Conservation (phyloP, 306 rosid species). For the Quercus agrifolia region DNA sequence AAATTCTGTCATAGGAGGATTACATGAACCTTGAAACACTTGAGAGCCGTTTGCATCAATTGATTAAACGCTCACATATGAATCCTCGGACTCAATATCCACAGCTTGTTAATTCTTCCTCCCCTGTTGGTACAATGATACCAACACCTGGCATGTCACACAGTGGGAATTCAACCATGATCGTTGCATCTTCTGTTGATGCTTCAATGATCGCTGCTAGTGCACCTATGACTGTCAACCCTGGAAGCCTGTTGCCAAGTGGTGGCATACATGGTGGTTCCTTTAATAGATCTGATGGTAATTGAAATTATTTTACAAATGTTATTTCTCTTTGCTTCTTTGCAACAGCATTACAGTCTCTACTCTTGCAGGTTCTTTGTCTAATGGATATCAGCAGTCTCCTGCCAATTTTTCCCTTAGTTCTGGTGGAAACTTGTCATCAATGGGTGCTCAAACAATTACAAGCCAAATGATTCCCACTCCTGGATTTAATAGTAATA, state of each 20-base stretch:
- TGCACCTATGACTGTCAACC: conserved; percentile 56
- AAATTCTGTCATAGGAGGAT: conserved; percentile 60
- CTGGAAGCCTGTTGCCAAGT: conserved; percentile 59
- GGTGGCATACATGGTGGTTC: conserved; percentile 58
- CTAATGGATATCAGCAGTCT: conserved; percentile 86
- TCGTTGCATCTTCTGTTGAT: conserved; percentile 56
- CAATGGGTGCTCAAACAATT: conserved; percentile 59
- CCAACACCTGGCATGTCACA: conserved; percentile 94
- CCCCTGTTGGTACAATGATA: conserved; percentile 79
- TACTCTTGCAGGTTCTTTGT: conserved; percentile 56
- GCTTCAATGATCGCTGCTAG: conserved; percentile 53
- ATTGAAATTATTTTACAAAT: conserved; percentile 11
- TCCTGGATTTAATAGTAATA: conserved; percentile 71
- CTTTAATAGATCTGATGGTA: conserved; percentile 72
- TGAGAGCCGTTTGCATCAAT: conserved; percentile 61
- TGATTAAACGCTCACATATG: conserved; percentile 32
- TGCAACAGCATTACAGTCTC: conserved; percentile 6
- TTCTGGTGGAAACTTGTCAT: conserved; percentile 65
- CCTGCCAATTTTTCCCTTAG: conserved; percentile 58
- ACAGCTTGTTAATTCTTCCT: conserved; percentile 57
- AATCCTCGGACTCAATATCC: conserved; percentile 55
- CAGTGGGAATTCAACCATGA: conserved; percentile 66
- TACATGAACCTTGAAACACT: conserved; percentile 76
- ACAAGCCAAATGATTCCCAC: conserved; percentile 98
- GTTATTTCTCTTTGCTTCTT: conserved; percentile 6